Percentiles rank a stretch among this genome's conserved stretches.
Conservation (phyloP, 495 filamentous ascomycete genomes). For the Podospora pseudoanserina region DNA sequence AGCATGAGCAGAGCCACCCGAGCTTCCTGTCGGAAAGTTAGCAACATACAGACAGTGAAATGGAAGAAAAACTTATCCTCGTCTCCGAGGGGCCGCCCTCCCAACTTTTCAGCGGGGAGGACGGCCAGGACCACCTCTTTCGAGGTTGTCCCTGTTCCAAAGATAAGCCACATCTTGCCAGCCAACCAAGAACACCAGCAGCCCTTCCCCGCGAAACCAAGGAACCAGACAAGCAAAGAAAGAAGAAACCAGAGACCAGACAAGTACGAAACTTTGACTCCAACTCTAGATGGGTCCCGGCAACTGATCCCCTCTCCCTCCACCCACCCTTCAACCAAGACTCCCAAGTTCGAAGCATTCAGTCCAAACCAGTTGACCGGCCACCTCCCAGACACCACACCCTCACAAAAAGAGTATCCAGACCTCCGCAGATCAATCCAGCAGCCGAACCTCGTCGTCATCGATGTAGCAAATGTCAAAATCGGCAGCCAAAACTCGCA, state of each 20-base stretch:
- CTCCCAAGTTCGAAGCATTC: constrained; percentile 15
- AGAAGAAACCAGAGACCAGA: constrained; percentile 47
- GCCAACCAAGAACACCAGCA: constrained; percentile 26
- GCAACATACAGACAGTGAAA: constrained; percentile 16
- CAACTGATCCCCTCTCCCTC: constrained; percentile 17
- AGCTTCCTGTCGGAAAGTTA: constrained; percentile 20
- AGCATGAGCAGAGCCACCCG: background rate
- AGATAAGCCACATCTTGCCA: constrained; percentile 8
- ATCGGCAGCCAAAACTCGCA: constrained; percentile 32
- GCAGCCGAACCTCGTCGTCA: constrained; percentile 31
- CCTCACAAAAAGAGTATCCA: constrained; percentile 17
- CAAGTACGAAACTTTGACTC: constrained; percentile 94
- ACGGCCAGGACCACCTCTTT: constrained; percentile 45
- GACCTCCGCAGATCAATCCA: constrained; percentile 11
- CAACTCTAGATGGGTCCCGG: constrained; percentile 91
- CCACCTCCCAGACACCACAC: constrained; percentile 10
- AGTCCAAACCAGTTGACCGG: constrained; percentile 19
- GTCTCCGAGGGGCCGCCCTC: constrained; percentile 56
- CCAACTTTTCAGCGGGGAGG: constrained; percentile 38
- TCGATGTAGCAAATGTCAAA: constrained; percentile 35
- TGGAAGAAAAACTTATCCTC: constrained; percentile 59
- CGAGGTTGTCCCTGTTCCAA: constrained; percentile 38
- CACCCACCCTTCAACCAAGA: constrained; percentile 17
- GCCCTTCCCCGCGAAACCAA: constrained; percentile 21
- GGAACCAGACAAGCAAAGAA: constrained; percentile 20